Evolutionary conservation across 768 basidiomycete species (phyloP), one percentile per base, ranked within the genome.

Genomic region (Mycena chlorophos): DNA sequence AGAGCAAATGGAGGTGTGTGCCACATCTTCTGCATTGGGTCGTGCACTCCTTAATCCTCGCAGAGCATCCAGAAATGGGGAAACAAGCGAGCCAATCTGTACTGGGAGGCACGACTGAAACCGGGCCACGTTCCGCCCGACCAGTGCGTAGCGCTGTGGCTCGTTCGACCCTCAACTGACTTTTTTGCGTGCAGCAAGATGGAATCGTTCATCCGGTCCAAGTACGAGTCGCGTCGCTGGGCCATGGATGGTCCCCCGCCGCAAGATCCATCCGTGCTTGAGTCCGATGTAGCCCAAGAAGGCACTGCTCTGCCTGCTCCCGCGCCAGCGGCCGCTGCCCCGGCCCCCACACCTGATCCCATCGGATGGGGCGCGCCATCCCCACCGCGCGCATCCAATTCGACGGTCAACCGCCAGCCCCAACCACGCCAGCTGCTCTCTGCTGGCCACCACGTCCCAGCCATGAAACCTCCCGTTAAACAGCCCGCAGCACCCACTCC

Each of bases 81-180:
- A 0, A 99, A 99, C 68, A 78, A 77, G 48, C 85, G 86, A 6
- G 96, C 94, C 6, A 99, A 99, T 73, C 63, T 90, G 4, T 98
- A 98, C 73, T 99, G 96, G 96, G 96, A 99, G 68, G 89, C 91
- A 3, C 95, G 97, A 73, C 76, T 98, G 52, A 95, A 93, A 69
- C 72, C 84, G 17, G 96, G 96, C 0, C 96, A 99, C 68, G 63
- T 89, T 20, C 95, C 96, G 31, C 89, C 91, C 4, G 96, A 99
- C 62, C 96, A 98, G 95, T 98, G 65, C 66, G 93, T 81, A 20
- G 8, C 39, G 40, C 43, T 46, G 50, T 4, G 49, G 22, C 42
- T 45, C 16, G 28, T 39, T 26, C 37, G 29, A 45, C 20, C 14
- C 6, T 22, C 8, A 42, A 20, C 43, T n/a, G n/a, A n/a, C n/a